A percentile compares a stretch with the other conserved stretches of the same genome.
Evolutionary conservation across 2,329 filamentous ascomycete genomes (phyloP).

Genomic region (Canariomyces notabilis): DNA sequence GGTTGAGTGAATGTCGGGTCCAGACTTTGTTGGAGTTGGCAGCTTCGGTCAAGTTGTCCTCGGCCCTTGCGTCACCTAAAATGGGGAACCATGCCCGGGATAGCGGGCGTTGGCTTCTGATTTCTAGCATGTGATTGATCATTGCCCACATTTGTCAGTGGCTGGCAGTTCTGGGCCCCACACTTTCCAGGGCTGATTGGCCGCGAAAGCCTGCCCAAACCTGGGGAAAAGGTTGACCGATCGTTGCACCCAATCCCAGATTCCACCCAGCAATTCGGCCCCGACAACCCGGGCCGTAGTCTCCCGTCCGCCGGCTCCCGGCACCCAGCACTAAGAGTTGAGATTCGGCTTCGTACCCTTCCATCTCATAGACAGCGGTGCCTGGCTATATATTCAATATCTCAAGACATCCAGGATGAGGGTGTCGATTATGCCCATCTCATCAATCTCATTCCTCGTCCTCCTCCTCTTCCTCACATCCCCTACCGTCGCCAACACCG

Average conservation of each 20-base stretch:
- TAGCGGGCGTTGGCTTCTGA: background rate
- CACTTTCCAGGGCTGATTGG: constrained; percentile 4
- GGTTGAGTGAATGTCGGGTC: no score
- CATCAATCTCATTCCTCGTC: constrained; percentile 6
- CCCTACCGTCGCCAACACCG: constrained; percentile 63
- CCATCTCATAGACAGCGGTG: no score
- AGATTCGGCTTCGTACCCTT: background rate
- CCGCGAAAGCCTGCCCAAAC: constrained; percentile 12
- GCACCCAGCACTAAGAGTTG: background rate
- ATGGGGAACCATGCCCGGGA: constrained; percentile 16
- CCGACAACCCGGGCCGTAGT: no score
- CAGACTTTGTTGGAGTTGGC: no score
- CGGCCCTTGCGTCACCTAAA: constrained; percentile 27
- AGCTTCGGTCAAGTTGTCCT: constrained; percentile 16
- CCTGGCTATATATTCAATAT: background rate
- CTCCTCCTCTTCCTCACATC: constrained; percentile 17
- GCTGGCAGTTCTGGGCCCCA: background rate
- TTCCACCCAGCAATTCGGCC: no score
- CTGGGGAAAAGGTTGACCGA: constrained; percentile 9
- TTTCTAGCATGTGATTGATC: constrained; percentile 23
- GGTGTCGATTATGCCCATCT: background rate
- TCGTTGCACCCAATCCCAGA: background rate
- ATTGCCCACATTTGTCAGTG: constrained; percentile 1
- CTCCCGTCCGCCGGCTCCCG: background rate
- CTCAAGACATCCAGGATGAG: background rate